Percentiles rank a stretch among this genome's conserved stretches.
Evolutionary conservation across 176 grass and related monocot genomes (phyloP).

Genomic region (Stipa capillata): DNA sequence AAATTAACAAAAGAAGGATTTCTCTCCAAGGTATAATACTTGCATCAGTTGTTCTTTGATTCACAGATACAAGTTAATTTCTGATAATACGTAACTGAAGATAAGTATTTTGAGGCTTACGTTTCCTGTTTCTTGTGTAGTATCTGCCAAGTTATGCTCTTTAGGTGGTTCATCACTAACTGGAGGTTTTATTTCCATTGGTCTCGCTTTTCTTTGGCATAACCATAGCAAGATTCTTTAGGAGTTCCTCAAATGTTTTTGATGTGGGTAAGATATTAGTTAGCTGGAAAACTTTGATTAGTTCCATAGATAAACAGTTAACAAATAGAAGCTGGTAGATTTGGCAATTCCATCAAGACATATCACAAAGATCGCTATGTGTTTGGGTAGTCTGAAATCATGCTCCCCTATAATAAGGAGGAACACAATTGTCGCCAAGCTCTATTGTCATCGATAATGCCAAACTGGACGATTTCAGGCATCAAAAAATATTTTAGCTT

Average conservation of each 20-base stretch:
- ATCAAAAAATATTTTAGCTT: background rate
- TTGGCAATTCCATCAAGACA: no score
- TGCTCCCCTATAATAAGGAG: no score
- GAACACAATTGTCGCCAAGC: no score
- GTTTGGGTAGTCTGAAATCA: no score
- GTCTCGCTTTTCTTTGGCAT: background rate
- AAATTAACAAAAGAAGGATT: conserved; percentile 75
- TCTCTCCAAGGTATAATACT: conserved; percentile 64
- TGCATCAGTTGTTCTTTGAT: conserved; percentile 41
- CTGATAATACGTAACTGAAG: conserved; percentile 36
- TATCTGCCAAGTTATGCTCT: background rate
- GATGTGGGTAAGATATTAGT: background rate
- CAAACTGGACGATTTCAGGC: no score
- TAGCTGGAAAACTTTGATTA: background rate
- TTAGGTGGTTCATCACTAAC: background rate
- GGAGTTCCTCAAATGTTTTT: background rate
- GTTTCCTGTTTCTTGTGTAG: background rate
- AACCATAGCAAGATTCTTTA: background rate
- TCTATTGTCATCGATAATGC: no score
- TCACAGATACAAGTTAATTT: conserved; percentile 30
- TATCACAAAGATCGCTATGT: no score
- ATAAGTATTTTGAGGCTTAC: background rate
- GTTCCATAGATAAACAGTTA: no score
- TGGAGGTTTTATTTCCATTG: background rate
- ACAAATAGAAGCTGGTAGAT: no score